These are phyloP conservation scores for Rhodamnia argentea DNA, from an alignment of 345 rosid species.

Conservation along the genomic window DNA sequence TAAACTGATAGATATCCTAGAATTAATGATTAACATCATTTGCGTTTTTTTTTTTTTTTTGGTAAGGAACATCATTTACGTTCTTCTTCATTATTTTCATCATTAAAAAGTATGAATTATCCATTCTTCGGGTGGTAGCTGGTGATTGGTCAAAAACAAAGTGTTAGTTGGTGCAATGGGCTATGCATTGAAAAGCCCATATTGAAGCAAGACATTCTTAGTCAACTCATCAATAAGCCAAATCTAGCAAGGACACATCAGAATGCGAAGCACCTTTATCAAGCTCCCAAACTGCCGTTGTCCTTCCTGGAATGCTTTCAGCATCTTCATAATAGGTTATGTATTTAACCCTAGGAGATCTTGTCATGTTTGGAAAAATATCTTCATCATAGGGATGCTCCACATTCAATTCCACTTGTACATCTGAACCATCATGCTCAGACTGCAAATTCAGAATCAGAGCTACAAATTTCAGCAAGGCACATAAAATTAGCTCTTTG, in stretches of 20 bases:
- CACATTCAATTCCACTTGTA: slow-evolving; percentile 67
- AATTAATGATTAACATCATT: not conserved
- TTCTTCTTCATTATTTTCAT: not conserved
- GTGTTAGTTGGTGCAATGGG: not conserved
- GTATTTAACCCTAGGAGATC: slow-evolving; percentile 67
- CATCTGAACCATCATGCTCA: slow-evolving; percentile 92
- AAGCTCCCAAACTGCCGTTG: slow-evolving; percentile 98
- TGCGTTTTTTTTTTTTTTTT: no score
- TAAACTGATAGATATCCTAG: not conserved
- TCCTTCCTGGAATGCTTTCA: slow-evolving; percentile 73
- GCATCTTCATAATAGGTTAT: slow-evolving; percentile 93
- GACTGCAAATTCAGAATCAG: slow-evolving; percentile 43
- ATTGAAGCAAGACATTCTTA: not conserved
- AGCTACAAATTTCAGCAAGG: not conserved
- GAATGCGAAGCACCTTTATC: slow-evolving; percentile 51
- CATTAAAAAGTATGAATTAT: not conserved
- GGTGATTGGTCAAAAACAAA: not conserved
- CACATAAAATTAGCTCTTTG: not conserved
- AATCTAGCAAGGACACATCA: not conserved
- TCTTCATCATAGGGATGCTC: slow-evolving; percentile 68
- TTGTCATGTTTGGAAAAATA: slow-evolving; percentile 80
- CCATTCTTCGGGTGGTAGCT: not conserved
- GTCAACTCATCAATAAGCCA: not conserved
- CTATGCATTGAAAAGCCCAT: not conserved
- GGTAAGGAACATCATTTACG: not conserved